Base-by-base conservation (phyloP, 2,329 filamentous ascomycete species). In the Colletotrichum sp. region DNA sequence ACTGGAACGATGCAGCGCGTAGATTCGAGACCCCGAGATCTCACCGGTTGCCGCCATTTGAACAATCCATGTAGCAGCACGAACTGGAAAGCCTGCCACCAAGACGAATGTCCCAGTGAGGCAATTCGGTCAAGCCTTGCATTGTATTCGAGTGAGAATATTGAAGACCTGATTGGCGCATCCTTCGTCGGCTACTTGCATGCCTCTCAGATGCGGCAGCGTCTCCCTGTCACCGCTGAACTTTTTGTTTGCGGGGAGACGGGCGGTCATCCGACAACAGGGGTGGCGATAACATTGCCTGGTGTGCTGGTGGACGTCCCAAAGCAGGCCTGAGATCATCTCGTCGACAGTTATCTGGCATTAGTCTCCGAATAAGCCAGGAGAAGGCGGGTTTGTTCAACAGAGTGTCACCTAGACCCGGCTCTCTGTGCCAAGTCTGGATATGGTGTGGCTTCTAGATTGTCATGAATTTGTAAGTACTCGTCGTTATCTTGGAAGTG, bases 1-100 rank as follows among this genome's bases (percentile, higher is more conserved):
- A 69, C 59, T 69, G 70, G 74, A 74, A 76, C 74, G 49, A 76
- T 76, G 65, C 65, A 32, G 71, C 65, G 74, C 34, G 28, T 59
- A 72, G 70, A 49, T 73, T 67, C 21, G 32, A 32, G 24, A 59
- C 44, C 57, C 39, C 63, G 39, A 69, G 26, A 65, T 69, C 52
- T 76, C 26, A 60, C 49, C 30, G 24, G 36, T 59, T 57, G 59
- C 64, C 57, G 39, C 57, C 34, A 57, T 65, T 30, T 44, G 24
- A 28, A 26, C 18, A 32, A 62, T 36, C 36, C 62, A 67, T 72
- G 72, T 69, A 18, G 59, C 59, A 73, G 39, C 28, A 18, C 52
- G n/a, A 26, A 16, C 63, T 16, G 39, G 34, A 36, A 26, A 44
- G 18, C 34, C 26, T 44, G 32, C 57, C 26, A 52, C 44, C 15